Evolutionary conservation across 1,139 yeast genomes (phyloP).

Genomic region (Geotrichum reessii): DNA sequence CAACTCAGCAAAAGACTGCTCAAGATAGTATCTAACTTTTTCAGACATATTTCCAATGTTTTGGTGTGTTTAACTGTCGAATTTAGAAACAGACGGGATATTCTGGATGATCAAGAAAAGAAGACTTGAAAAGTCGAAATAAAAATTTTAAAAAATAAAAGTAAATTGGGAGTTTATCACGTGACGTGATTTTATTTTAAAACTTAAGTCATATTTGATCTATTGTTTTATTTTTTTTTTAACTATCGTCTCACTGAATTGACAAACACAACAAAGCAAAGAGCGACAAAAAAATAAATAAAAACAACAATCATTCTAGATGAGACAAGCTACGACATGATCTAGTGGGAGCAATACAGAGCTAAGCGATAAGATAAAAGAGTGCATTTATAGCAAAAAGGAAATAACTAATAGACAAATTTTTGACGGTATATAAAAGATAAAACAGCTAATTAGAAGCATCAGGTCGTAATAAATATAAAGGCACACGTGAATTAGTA

Average conservation of each 20-base stretch:
- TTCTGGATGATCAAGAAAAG: background rate
- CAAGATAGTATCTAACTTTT: conserved; percentile 69
- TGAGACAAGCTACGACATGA: background rate
- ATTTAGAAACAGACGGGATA: background rate
- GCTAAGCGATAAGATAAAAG: too few species aligned
- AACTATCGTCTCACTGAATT: background rate
- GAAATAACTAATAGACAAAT: background rate
- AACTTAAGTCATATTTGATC: background rate
- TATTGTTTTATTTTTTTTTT: background rate
- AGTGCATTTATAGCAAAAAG: background rate
- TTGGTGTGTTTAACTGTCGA: background rate
- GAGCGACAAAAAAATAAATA: background rate
- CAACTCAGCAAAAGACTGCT: conserved; percentile 85
- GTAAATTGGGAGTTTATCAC: background rate
- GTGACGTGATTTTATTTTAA: background rate
- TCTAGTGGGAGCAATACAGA: too few species aligned
- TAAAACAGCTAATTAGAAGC: background rate
- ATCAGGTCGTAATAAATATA: conserved; percentile 3
- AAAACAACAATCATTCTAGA: background rate
- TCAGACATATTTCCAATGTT: conserved; percentile 50
- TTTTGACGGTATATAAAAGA: background rate
- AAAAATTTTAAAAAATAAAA: background rate
- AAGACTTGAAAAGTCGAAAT: background rate
- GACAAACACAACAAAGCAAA: background rate
- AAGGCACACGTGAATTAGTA: background rate